Base-by-base conservation (phyloP, 176 grass and related monocot genomes). In the Chloris gayana region DNA sequence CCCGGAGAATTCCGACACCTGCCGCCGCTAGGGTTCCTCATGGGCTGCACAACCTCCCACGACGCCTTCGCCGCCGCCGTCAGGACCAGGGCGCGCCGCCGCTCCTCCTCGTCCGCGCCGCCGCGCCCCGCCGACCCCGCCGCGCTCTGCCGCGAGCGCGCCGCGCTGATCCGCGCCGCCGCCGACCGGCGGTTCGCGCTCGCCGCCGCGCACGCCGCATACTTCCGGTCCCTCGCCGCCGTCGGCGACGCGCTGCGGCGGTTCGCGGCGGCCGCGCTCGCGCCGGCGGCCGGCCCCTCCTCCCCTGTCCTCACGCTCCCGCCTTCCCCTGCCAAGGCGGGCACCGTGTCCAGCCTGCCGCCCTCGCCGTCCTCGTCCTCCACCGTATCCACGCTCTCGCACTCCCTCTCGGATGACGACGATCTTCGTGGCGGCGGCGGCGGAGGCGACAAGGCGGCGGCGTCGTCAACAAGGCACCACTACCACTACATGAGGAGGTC, bases 251-350 rank as follows among this genome's bases (percentile, higher is more conserved):
- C 88, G 63, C 79, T 99, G 7, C 82, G 69, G 19, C 79, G 86
- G 56, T 99, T 99, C 86, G 90, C 80, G 19, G 81, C 42, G 14
- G 68, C 80, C 61, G 92, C 91, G 84, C 84, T 99, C 30, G 50
- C 60, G 32, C 41, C 59, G 29, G 78, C 46, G 25, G 5, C 56
- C 9, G 70, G 79, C 9, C 9, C 41, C 9, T 80, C 82, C 19
- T 95, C 96, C 50, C 91, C 91, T 14, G 80, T 93, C 41, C 89
- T 99, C 73, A 95, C 84, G 50, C 85, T 99, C 50, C 93, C 95
- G 13, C 73, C 80, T 0, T 98, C 95, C 25, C 82, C 90, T 24
- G 90, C 75, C 24, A 95, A 85, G 64, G 85, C 17, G 18, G 64
- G 30, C 70, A 68, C 81, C 59, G 34, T 4, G 5, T 81, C 83